These are phyloP conservation scores for Penicillium waksmanii DNA, from an alignment of 495 filamentous ascomycete species.

Conservation along the genomic window DNA sequence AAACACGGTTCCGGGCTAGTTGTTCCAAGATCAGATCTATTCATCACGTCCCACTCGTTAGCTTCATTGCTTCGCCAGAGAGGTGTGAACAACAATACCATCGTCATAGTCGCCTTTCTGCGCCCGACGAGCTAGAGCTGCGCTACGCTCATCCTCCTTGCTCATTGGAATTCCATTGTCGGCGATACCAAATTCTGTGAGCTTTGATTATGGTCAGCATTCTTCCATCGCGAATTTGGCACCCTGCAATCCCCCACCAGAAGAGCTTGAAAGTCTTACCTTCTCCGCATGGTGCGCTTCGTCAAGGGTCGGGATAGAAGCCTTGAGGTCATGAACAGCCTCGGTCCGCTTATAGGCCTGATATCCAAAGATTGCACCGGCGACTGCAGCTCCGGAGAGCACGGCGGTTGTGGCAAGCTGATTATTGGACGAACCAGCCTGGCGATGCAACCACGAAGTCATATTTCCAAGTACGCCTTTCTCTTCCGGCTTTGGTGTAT, in stretches of 20 bases:
- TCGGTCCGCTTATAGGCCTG: slow-evolving; percentile 66
- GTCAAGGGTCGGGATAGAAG: slow-evolving; percentile 65
- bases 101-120: slow-evolving; percentile 91
- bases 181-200: slow-evolving; percentile 76
- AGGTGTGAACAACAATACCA: slow-evolving; percentile 45
- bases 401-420: slow-evolving; percentile 79
- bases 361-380: slow-evolving; percentile 70
- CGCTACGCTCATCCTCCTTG: slow-evolving; percentile 79
- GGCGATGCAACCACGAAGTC: slow-evolving; percentile 61
- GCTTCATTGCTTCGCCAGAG: neutral
- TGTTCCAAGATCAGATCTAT: slow-evolving; percentile 91
- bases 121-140: slow-evolving; percentile 76
- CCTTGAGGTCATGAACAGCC: slow-evolving; percentile 69
- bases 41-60: slow-evolving; percentile 17
- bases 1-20: slow-evolving; percentile 90
- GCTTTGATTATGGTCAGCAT: slow-evolving; percentile 47
- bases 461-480: slow-evolving; percentile 41
- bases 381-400: slow-evolving; percentile 74
- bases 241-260: neutral
- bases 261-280: slow-evolving; percentile 24
- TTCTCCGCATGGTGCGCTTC: slow-evolving; percentile 48
- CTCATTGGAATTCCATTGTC: slow-evolving; percentile 53
- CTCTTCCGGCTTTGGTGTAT: slow-evolving; percentile 2
- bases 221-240: neutral
- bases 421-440: slow-evolving; percentile 54